These are phyloP conservation scores for Thermothelomyces thermophilus DNA, from an alignment of 2,329 filamentous ascomycete genomes.

Conservation along the genomic window DNA sequence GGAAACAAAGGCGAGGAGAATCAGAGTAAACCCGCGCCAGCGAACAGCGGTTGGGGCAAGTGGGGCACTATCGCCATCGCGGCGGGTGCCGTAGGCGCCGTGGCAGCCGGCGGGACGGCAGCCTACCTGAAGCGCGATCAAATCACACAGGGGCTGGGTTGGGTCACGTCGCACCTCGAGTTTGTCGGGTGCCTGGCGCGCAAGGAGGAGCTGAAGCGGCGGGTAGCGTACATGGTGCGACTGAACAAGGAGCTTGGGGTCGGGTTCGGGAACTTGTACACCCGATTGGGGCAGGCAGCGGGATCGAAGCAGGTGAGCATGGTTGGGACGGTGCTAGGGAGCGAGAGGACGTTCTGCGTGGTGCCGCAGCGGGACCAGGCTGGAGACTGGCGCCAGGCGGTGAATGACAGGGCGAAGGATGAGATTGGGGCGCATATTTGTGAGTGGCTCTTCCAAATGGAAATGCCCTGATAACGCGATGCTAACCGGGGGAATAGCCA, in stretches of 20 bases:
- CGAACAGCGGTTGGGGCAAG: conserved; percentile 53
- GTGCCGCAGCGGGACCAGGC: conserved; percentile 53
- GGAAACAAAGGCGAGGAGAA: conserved; percentile 31
- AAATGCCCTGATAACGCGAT: background rate
- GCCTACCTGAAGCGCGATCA: conserved; percentile 81
- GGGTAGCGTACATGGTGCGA: conserved; percentile 61
- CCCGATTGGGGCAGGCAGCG: conserved; percentile 66
- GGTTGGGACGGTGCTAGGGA: conserved; percentile 55
- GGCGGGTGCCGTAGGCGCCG: conserved; percentile 75
- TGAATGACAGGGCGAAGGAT: conserved; percentile 73
- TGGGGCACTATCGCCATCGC: conserved; percentile 84
- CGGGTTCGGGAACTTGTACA: conserved; percentile 83
- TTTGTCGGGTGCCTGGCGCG: conserved; percentile 86
- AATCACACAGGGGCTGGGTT: conserved; percentile 67
- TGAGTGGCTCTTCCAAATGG: conserved; percentile 32
- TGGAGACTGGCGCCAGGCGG: conserved; percentile 59
- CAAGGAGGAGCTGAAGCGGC: conserved; percentile 71
- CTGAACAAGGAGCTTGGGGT: conserved; percentile 60
- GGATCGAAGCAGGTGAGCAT: conserved; percentile 44
- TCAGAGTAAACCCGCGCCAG: conserved; percentile 32
- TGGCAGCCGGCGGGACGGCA: conserved; percentile 74
- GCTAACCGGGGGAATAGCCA: conserved; percentile 37
- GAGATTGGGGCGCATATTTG: conserved; percentile 76
- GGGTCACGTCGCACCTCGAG: conserved; percentile 85
- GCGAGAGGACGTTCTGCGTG: conserved; percentile 82